phyloP scores from a whole-genome alignment of 2,329 filamentous ascomycete genomes.

The Trichoderma cornu-damae region DNA sequence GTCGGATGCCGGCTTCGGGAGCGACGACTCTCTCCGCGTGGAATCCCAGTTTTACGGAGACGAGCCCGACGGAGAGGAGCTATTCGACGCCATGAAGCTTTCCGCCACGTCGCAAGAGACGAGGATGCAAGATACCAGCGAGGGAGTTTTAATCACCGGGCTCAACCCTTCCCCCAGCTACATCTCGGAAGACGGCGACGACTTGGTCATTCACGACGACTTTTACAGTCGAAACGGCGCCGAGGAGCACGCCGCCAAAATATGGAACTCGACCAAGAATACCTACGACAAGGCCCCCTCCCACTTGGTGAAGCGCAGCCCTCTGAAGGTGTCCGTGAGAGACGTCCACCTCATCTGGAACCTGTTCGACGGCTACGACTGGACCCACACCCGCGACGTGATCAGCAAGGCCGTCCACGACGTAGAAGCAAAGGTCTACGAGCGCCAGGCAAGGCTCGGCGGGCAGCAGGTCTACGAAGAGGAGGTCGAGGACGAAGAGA shows the following conservation, averaged over 20 bases:
- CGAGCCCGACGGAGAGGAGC: slow-evolving; percentile 39
- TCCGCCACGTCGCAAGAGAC: slow-evolving; percentile 29
- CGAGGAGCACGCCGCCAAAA: slow-evolving; percentile 62
- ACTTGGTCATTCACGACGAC: slow-evolving; percentile 70
- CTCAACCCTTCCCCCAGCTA: slow-evolving; percentile 28
- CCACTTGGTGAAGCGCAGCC: slow-evolving; percentile 57
- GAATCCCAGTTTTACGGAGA: slow-evolving; percentile 47
- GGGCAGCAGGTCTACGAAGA: slow-evolving; percentile 58
- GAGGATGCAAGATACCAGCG: slow-evolving; percentile 34
- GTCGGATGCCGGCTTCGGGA: slow-evolving; percentile 30
- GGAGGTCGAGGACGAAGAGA: slow-evolving; percentile 74
- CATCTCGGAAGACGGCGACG: slow-evolving; percentile 49
- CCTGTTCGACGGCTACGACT: slow-evolving; percentile 95
- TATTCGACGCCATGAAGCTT: slow-evolving; percentile 44
- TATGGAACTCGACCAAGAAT: slow-evolving; percentile 75
- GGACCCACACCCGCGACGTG: slow-evolving; percentile 77
- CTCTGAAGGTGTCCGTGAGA: slow-evolving; percentile 70
- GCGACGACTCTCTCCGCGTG: slow-evolving; percentile 36
- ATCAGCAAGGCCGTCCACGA: slow-evolving; percentile 86
- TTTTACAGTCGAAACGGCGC: slow-evolving; percentile 64
- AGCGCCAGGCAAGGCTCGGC: slow-evolving; percentile 58
- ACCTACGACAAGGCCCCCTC: slow-evolving; percentile 64
- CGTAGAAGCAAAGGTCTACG: slow-evolving; percentile 75
- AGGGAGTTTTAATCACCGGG: slow-evolving; percentile 35
- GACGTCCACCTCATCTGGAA: slow-evolving; percentile 97